Evolutionary conservation across 768 basidiomycete species (phyloP), one percentile per base, ranked within the genome.

Genomic region (Lyophyllum atratum): DNA sequence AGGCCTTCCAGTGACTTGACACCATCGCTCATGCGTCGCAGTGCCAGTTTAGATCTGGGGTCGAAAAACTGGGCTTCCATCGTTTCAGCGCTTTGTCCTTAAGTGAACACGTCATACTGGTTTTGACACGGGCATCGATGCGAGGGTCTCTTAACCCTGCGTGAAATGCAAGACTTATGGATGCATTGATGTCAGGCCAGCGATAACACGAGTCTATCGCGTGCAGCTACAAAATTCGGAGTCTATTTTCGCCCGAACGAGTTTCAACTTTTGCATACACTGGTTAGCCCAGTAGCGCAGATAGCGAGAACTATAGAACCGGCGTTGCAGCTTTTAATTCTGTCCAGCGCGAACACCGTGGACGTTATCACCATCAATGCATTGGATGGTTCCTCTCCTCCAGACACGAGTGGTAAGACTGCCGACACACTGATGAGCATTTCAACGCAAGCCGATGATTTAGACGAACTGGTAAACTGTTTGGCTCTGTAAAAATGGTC

Each of bases 221-320:
- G 54, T 59, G 24, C 42, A 49, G 22, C 45, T 63, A 31, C 49
- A 19, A 21, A 45, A 22, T 10, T 28, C 62, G 1, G 40, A 37
- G 9, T 39, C 26, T 34, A 24, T 26, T 22, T 45, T 28, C 19
- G 48, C 17, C 59, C 28, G 14, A 42, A 49, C 47, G 50, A 33
- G 55, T 72, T 63, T 21, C 48, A 55, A 34, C 58, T 67, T 8
- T 15, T 73, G 12, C 63, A 60, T 40, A 63, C 50, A 4, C 43
- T 68, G 14, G 26, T 55, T 21, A 51, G 65, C 17, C 65, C 67
- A 17, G 42, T 64, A 1, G 58, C 69, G 4, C 66, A 74, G 49
- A 43, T 66, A 1, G 63, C 79, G n/a, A 69, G 71, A 54, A 65
- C 71, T 28, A 68, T 84, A 37, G 70, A 77, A 8, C 68, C 73